These are phyloP conservation scores for Canna indica DNA, from an alignment of 176 grass and related monocot genomes.

Conservation along the genomic window DNA sequence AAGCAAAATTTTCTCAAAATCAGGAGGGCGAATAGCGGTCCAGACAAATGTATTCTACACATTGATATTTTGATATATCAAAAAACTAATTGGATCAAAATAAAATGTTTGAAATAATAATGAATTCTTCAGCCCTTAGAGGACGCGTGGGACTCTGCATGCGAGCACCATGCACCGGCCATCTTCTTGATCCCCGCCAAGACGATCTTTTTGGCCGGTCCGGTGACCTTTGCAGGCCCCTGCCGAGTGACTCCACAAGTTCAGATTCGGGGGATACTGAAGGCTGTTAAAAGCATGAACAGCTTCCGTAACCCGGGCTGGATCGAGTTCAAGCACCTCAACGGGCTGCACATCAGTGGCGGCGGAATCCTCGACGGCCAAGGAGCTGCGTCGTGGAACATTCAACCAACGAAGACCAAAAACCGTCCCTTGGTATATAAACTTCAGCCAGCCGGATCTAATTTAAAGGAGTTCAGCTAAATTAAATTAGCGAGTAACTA, in stretches of 20 bases:
- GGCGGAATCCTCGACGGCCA: conserved; percentile 28
- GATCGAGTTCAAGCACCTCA: conserved; percentile 30
- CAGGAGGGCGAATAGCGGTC: too few relatives aligned
- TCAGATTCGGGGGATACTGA: conserved; percentile 25
- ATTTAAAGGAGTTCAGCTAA: too few relatives aligned
- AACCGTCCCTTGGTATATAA: conserved; percentile 6
- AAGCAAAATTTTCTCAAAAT: too few relatives aligned
- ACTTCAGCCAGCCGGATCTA: too few relatives aligned
- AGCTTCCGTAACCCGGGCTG: conserved; percentile 16
- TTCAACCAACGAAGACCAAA: neutral
- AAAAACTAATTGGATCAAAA: too few relatives aligned
- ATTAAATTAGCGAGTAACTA: too few relatives aligned
- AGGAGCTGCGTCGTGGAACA: conserved; percentile 11
- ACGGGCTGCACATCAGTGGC: conserved; percentile 25
- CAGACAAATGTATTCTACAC: too few relatives aligned
- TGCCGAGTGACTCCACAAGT: conserved; percentile 20
- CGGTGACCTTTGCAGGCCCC: conserved; percentile 14
- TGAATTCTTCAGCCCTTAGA: too few relatives aligned
- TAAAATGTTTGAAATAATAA: too few relatives aligned
- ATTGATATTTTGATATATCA: too few relatives aligned
- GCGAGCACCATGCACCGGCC: neutral
- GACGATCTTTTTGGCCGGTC: conserved; percentile 11
- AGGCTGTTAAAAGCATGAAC: conserved; percentile 12
- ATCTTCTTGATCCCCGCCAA: conserved; percentile 1
- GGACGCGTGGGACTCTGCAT: too few relatives aligned